A percentile compares a stretch with the other conserved stretches of the same genome.
Conservation (phyloP, 2,329 filamentous ascomycete species). For the Verticillium alfalfae region DNA sequence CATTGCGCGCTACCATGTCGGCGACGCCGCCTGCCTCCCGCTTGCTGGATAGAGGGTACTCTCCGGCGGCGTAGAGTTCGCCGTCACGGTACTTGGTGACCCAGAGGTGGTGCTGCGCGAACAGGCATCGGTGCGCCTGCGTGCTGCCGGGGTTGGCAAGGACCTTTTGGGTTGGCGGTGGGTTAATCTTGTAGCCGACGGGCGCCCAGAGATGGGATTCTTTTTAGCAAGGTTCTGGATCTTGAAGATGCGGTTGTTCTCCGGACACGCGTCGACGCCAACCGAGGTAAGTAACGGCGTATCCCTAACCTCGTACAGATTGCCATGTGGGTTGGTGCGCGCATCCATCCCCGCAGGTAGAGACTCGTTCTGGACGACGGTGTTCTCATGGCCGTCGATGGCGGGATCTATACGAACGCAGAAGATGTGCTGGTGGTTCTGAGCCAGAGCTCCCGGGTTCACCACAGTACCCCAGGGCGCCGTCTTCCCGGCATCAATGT, state of each 20-base stretch:
- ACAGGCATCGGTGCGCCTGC: not conserved
- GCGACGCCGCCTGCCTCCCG: conserved; percentile 11
- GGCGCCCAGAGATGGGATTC: conserved; percentile 23
- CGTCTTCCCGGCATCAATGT: conserved; percentile 31
- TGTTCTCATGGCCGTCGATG: conserved; percentile 46
- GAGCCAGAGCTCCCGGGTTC: conserved; percentile 43
- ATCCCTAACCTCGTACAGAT: conserved; percentile 31
- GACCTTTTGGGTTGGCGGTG: conserved; percentile 1
- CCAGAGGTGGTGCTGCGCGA: conserved; percentile 15
- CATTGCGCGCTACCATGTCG: conserved; percentile 27
- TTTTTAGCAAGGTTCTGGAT: conserved; percentile 22
- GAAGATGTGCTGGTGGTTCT: conserved; percentile 54
- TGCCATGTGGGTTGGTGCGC: conserved; percentile 42
- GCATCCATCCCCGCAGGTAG: conserved; percentile 19
- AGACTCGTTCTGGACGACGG: conserved; percentile 19
- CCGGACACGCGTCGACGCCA: conserved; percentile 13
- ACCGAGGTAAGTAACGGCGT: conserved; percentile 35
- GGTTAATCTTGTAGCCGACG: conserved; percentile 18
- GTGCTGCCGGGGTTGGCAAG: not conserved
- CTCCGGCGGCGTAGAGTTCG: conserved; percentile 21
- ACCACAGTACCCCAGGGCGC: conserved; percentile 45
- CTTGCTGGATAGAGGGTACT: conserved; percentile 26
- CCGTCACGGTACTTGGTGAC: conserved; percentile 19
- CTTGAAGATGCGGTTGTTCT: conserved; percentile 29
- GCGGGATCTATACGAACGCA: conserved; percentile 45